phyloP scores from a whole-genome alignment of 257 asterid species.

The Fraxinus cuspidata region DNA sequence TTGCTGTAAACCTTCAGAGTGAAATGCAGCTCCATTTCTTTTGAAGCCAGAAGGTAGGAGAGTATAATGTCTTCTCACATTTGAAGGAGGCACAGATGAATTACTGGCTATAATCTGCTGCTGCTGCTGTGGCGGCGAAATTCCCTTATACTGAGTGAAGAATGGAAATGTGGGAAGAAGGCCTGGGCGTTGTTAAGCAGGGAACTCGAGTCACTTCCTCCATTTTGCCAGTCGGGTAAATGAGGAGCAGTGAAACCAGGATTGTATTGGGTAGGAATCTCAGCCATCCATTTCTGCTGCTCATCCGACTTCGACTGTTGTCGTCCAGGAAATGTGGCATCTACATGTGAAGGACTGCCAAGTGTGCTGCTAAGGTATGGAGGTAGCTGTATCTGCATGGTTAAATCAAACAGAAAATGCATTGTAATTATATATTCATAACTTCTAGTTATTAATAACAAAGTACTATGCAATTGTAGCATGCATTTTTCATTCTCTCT shows the following conservation, averaged over 20 bases:
- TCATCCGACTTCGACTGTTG: slow-evolving; percentile 33
- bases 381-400: slow-evolving; percentile 47
- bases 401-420: slow-evolving; percentile 19
- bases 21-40: slow-evolving; percentile 36
- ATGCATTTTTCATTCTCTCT: neutral
- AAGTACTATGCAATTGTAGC: neutral
- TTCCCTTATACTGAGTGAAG: slow-evolving; percentile 45
- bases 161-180: slow-evolving; percentile 44
- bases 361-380: slow-evolving; percentile 39
- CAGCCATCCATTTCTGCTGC: slow-evolving; percentile 37
- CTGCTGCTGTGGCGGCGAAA: slow-evolving; percentile 35
- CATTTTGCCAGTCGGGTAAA: slow-evolving; percentile 41
- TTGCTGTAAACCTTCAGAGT: slow-evolving; percentile 33
- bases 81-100: slow-evolving; percentile 29
- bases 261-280: slow-evolving; percentile 37
- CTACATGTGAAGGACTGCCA: slow-evolving; percentile 19
- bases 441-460: neutral
- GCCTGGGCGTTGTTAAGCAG: slow-evolving; percentile 45
- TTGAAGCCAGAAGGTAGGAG: slow-evolving; percentile 42
- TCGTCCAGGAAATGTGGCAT: slow-evolving; percentile 25
- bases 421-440: slow-evolving; percentile 1
- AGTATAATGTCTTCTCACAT: slow-evolving; percentile 38
- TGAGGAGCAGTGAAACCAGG: slow-evolving; percentile 28
- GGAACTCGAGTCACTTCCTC: slow-evolving; percentile 36
- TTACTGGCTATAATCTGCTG: slow-evolving; percentile 37